Evolutionary conservation across 768 basidiomycete genomes (phyloP), one percentile per base, ranked within the genome.

Genomic region (Dentipellis sp.): DNA sequence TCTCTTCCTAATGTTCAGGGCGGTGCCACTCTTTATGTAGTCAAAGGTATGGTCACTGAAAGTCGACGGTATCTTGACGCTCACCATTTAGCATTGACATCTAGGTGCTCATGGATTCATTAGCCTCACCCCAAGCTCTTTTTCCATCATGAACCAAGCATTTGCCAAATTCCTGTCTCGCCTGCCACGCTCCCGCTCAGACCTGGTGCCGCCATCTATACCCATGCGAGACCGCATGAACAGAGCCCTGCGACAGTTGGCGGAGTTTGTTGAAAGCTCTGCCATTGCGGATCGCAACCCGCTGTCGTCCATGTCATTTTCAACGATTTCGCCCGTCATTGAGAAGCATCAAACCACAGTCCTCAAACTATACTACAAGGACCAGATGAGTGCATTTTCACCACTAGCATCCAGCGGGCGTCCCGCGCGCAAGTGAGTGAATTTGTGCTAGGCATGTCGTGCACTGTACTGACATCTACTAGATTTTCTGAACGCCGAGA

Each of bases 221-320:
- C 57, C 74, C 1, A 65, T 71, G 4, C 56, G 63, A 19, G 78
- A 82, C 23, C 77, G 82, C 21, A 83, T 88, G 77, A 65, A 68
- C 49, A 62, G 61, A 3, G 88, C 87, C 0, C 67, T 91, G 6
- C 67, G 62, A 9, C 75, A 69, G 50, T 72, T 88, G 37, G 75
- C 82, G 10, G 74, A 79, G 34, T 68, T 85, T n/a, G 72, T 70
- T 14, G 70, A 67, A 16, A 74, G 79, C 60, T 66, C 75, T 11
- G 66, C 68, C 21, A 75, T 84, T 37, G 72, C 73, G 10, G 64
- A 69, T 10, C 77, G 80, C 23, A 75, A 84, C 62, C 81, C 86
- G 10, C 56, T 64, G n/a, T 86, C 80, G 5, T 72, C 81, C 1
- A 70, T 89, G 51, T 88, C 86, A 7, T 90, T 90, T 63, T 85